A percentile compares a stretch with the other conserved stretches of the same genome.
Conservation (phyloP, 305 asterid genomes). For the Solanum hybrid region DNA sequence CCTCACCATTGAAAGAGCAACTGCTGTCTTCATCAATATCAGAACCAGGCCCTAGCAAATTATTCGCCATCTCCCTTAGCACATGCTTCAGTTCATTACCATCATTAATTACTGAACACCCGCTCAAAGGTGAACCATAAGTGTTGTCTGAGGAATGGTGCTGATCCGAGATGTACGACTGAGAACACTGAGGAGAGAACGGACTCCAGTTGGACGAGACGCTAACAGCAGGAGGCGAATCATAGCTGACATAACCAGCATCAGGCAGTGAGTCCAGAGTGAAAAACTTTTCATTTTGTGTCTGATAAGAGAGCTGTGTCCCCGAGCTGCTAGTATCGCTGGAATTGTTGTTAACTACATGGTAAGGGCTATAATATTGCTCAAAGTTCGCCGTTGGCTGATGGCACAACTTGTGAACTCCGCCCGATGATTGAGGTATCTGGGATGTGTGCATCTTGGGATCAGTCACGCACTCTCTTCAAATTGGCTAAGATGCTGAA, state of each 20-base stretch:
- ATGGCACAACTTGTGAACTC: conserved; percentile 30
- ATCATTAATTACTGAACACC: conserved; percentile 64
- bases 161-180: conserved; percentile 50
- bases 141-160: conserved; percentile 27
- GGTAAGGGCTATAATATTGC: conserved; percentile 30
- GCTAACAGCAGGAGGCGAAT: conserved; percentile 54
- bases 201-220: conserved; percentile 56
- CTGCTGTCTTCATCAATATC: conserved; percentile 54
- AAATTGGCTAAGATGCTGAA: neutral
- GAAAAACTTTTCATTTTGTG: conserved; percentile 46
- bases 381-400: conserved; percentile 35
- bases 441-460: conserved; percentile 52
- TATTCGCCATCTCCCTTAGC: conserved; percentile 49
- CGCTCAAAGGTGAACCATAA: conserved; percentile 74
- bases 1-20: conserved; percentile 39
- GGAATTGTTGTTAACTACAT: conserved; percentile 46
- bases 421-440: conserved; percentile 36
- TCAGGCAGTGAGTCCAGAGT: conserved; percentile 78
- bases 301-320: conserved; percentile 34
- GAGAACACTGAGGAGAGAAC: conserved; percentile 69
- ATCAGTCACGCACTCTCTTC: neutral
- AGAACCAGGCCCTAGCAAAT: conserved; percentile 59
- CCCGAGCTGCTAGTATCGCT: conserved; percentile 35
- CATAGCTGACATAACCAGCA: conserved; percentile 22
- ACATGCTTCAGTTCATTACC: conserved; percentile 38